Evolutionary conservation across 352 stramenopile species (phyloP), one percentile per base, ranked within the genome.

Genomic region (Globisporangium canariense): DNA sequence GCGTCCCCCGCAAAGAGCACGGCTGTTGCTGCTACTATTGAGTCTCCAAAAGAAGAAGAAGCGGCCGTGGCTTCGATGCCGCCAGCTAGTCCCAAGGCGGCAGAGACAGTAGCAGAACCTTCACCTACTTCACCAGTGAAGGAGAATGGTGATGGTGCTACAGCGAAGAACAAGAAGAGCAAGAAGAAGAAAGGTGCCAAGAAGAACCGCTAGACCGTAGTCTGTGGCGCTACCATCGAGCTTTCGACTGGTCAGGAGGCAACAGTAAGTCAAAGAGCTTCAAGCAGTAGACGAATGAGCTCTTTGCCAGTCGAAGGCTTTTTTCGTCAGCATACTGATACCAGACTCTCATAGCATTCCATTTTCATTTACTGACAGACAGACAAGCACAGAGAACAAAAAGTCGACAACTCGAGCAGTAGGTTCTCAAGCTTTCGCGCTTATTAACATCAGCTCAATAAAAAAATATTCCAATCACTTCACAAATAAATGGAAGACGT

Each of bases 131-230:
- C 16, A 11, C 57, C 16, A 49, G 58, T 60, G 43, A 49, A 47
- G 25, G 62, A 25, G 22, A 47, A 66, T 34, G 73, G 68, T 43
- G 52, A 67, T 22, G 67, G 41, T 25, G 58, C 65, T 3, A 43
- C 53, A 30, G 55, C 55, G 32, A 78, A 79, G 73, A 79, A 74
- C 60, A 70, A 56, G 45, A 91, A 91, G 70, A 62, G 62, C 66
- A 80, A 75, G 64, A 86, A 77, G 74, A 90, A 88, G 68, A 79
- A 76, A 67, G 83, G 81, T 60, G 62, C 69, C 65, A 81, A 86
- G 71, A 89, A 89, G 71, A 74, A 77, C 18, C 68, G 66, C 36
- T 79, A 75, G 16, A 28, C 7, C 2, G 7, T 41, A 41, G 18
- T 11, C 25, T 28, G 4, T 30, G 30, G 32, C 43, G 34, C 28